Base-by-base conservation (phyloP, 2,329 filamentous ascomycete species). In the Leptographium galeiforme region DNA sequence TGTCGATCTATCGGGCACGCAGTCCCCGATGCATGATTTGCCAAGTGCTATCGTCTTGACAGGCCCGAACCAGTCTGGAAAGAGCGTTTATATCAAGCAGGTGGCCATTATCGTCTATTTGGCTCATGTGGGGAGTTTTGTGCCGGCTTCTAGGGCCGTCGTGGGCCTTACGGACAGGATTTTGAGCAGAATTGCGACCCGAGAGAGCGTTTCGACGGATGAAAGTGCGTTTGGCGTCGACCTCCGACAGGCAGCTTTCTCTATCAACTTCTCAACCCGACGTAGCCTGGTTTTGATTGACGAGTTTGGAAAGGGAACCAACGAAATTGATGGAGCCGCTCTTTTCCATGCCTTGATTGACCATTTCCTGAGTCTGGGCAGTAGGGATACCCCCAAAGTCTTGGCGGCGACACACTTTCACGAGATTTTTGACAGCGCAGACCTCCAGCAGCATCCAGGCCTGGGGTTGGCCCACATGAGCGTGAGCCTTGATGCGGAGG, bases 1-100 rank as follows among this genome's bases (percentile, higher is more conserved):
- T 2, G 4, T 11, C 8, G 18, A 30, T 11, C n/a, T 19, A 11
- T 40, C 14, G 6, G 16, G 10, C 18, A 8, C 3, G 12, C 25
- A 25, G 16, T 16, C 33, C 54, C 48, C 25, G 18, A 30, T 25
- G 52, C 53, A 19, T 52, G 55, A 59, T 7, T 59, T 66, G 3
- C 81, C 86, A 13, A 88, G 78, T 58, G 84, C 89, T 69, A 65
- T 96, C 13, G 71, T 96, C 7, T 68, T 98, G 61, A 97, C 93
- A 0, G 93, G 93, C 0, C 90, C 93, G 6, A 98, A 98, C 61
- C 94, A 93, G 65, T 97, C 93, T 0, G 93, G 93, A 0, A 98
- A 98, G 67, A 97, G 89, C 60, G 81, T 97, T 0, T 97, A 95
- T 66, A 76, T 97, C 63, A 98, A 95, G 66, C 91, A 98, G 65